A percentile compares a stretch with the other conserved stretches of the same genome.
phyloP scores from a whole-genome alignment of 306 rosid species.

The Phaseolus lunatus region DNA sequence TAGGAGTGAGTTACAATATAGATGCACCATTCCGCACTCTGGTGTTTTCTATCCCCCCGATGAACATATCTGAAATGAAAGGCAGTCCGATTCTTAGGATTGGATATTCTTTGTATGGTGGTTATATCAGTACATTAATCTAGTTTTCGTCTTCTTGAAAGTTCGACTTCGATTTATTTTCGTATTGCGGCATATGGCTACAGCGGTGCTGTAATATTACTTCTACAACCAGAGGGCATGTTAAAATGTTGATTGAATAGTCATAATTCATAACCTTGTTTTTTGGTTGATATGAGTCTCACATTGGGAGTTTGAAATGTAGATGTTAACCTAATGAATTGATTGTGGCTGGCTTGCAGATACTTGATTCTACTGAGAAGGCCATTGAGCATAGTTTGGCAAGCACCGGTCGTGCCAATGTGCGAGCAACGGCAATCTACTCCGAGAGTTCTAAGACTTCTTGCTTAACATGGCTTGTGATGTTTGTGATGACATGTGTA shows the following conservation, averaged over 20 bases:
- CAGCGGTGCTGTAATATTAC: background rate
- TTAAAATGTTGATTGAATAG: no score
- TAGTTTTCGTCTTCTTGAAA: background rate
- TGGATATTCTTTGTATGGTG: background rate
- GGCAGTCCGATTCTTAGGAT: no score
- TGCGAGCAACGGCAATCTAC: constrained; percentile 68
- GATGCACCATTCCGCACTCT: background rate
- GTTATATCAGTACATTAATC: background rate
- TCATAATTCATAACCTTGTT: background rate
- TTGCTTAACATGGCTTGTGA: constrained; percentile 79
- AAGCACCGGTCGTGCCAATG: constrained; percentile 81
- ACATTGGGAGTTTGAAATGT: background rate
- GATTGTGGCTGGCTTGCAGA: constrained; percentile 55
- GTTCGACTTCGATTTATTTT: background rate
- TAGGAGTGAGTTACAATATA: background rate
- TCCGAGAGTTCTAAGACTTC: constrained; percentile 80
- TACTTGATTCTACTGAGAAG: constrained; percentile 86
- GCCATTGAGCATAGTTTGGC: constrained; percentile 92
- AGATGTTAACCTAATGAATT: constrained; percentile 24
- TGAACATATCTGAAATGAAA: no score
- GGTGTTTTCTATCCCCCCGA: no score
- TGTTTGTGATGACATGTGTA: constrained; percentile 73
- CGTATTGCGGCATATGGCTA: background rate
- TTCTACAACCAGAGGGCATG: no score
- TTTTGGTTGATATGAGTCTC: background rate